Base-by-base conservation (phyloP, 164 flowering plant genomes). In the Santalum album region DNA sequence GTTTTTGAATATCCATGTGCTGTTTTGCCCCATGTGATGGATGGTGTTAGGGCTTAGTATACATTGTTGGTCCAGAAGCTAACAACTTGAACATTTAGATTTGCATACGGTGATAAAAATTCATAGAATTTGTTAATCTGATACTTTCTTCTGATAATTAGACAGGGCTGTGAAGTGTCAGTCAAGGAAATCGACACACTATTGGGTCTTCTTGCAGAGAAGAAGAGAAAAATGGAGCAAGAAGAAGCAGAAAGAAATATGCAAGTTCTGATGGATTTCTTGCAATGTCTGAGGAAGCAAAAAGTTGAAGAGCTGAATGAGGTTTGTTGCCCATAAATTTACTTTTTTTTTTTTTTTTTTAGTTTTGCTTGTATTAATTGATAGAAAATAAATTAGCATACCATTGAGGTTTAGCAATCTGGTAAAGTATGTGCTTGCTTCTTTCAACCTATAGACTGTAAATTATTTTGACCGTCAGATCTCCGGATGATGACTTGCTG, bases 161-260 rank as follows among this genome's bases (percentile, higher is more conserved):
- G 78, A 66, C 87, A 90, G 99, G 99, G 96, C 60, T 87, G 78
- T 72, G 84, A 86, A 46, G 79, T 82, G 27, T 81, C 99, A 6
- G 68, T 86, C 34, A 94, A 86, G 79, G 99, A 94, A 69, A 60
- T 94, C 26, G 96, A 90, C 58, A 55, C 60, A 62, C 80, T 94
- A 29, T 60, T 87, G 61, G 66, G 78, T 52, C 84, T 90, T 40
- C 88, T 94, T 62, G 38, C 75, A 12, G 97, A 86, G 78, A 94
- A 82, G 72, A 94, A 87, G 72, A 81, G 79, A 56, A 94, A 86
- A 71, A 82, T 86, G 92, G 95, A 87, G 66, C 96, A 84, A 71
- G 96, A 94, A 69, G 97, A 94, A 75, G 90, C 96, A 25, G 97
- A 87, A 62, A 78, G 92, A 62, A 94, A 86, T 72, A 76, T 94